Evolutionary conservation across 345 rosid species (phyloP).

Genomic region (Gossypium thurberi): DNA sequence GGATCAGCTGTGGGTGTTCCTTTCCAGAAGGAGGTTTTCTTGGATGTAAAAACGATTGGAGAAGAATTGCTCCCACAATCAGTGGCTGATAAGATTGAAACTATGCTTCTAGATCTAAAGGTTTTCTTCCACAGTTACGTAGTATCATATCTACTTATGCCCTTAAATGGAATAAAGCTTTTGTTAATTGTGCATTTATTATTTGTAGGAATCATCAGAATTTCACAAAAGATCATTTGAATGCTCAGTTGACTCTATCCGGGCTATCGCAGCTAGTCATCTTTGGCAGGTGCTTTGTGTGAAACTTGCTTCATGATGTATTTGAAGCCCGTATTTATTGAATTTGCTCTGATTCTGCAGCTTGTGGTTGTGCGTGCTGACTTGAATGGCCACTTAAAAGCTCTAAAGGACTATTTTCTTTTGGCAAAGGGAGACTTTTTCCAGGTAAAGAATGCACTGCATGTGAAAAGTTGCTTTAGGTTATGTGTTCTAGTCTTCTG

Average conservation of each 20-base stretch:
- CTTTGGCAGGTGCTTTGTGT: constrained; percentile 89
- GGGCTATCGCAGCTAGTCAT: constrained; percentile 94
- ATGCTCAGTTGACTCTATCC: constrained; percentile 72
- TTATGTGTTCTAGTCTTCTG: not conserved
- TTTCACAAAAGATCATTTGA: constrained; percentile 94
- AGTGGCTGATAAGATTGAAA: constrained; percentile 93
- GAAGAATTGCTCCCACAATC: constrained; percentile 87
- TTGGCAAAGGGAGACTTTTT: constrained; percentile 95
- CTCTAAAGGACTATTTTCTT: constrained; percentile 92
- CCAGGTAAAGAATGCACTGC: constrained; percentile 51
- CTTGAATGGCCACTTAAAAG: constrained; percentile 90
- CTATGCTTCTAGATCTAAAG: constrained; percentile 82
- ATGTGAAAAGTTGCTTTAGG: not conserved
- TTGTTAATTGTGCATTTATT: constrained; percentile 2
- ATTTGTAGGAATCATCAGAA: constrained; percentile 74
- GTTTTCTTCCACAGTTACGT: constrained; percentile 26
- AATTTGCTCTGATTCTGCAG: constrained; percentile 39
- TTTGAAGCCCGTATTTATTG: constrained; percentile 8
- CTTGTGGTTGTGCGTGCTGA: constrained; percentile 93
- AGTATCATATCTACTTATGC: not conserved
- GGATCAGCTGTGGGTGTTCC: constrained; percentile 47
- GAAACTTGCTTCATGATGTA: constrained; percentile 6
- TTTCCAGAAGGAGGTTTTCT: constrained; percentile 45
- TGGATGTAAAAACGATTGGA: constrained; percentile 44
- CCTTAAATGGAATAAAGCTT: constrained; percentile 1